Evolutionary conservation across 2,329 filamentous ascomycete genomes (phyloP), one percentile per base, ranked within the genome.

Genomic region (Septoria linicola): DNA sequence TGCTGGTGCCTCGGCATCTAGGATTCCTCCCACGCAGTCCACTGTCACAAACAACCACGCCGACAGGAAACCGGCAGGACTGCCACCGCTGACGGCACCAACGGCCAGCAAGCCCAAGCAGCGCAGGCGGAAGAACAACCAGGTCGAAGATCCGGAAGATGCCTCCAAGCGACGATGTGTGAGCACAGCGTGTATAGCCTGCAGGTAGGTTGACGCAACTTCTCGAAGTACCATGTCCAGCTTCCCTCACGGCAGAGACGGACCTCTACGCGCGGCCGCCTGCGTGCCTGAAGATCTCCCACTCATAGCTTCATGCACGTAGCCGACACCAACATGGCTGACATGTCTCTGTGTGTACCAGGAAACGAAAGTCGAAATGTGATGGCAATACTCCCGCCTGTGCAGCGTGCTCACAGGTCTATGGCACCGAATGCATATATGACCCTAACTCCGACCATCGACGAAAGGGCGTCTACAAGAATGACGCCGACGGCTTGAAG

Each of bases 391-490:
- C 88, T 4, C 92, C 92, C 4, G 91, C 88, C 63, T 97, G 93
- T 68, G 92, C 92, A 6, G 92, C 93, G n/a, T 99, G 93, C 72
- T 84, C 88, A 56, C 95, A 90, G 61, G 92, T 97, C 48, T 97
- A 99, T 68, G 82, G 83, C 55, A 93, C 88, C 41, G 83, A 88
- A 73, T 96, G 93, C 69, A 79, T 96, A 59, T 97, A 97, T 76
- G 92, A 97, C 67, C 92, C 91, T 3, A 95, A 91, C 67, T 96
- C 91, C 52, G 93, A 99, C 69, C 91, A 96, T 69, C 87, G 93
- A 42, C 85, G 93, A 43, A 97, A 97, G 70, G 93, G 93, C 54
- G 93, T 97, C 41, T 97, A 97, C 70, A 91, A 92, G 66, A 90
- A 96, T 71, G 93, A 96, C 70, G 83, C 87, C 19, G 91, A 96